Evolutionary conservation across 2,329 filamentous ascomycete genomes (phyloP), one percentile per base, ranked within the genome.

Genomic region (Stagonosporopsis vannaccii): DNA sequence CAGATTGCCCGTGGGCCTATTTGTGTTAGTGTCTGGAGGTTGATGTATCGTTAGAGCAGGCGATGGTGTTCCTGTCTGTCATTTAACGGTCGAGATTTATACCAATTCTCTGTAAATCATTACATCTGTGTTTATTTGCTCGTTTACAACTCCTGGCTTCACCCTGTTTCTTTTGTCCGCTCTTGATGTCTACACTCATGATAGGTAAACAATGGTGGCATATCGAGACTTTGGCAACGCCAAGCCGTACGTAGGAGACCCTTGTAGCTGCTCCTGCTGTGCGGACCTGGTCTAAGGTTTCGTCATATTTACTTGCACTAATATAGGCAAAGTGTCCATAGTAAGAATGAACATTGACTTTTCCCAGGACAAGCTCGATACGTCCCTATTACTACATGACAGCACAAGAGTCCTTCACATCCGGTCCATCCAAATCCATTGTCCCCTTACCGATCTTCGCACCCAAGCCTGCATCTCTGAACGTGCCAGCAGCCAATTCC

Each of bases 1-100:
- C 69, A 72, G 58, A 65, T 66, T 66, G 20, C 56, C 65, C 2
- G 28, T 68, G 8, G 66, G 69, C 5, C 46, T 72, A 30, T 73
- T 71, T 28, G 55, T 72, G 50, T 62, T 40, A 36, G 35, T 55
- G 35, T 46, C 26, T 49, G 48, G 51, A 36, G 36, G 28, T 37
- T 33, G 42, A 32, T 50, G 32, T 51, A 26, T 23, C 26, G 36
- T 30, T 17, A 40, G 23, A 33, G 32, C 25, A 41, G 33, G 36
- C 17, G 52, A 33, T 35, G 44, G 26, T 28, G 35, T 51, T 41
- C 15, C 33, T 52, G 30, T 28, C 23, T 59, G 37, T 59, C 54
- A 42, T 45, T 32, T 12, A 23, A 56, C 17, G 40, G 40, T 46
- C 22, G 33, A 49, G 42, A 25, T 47, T 30, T 51, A 41, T 17